Evolutionary conservation across 140 eudicot genomes (phyloP).

Genomic region (Oenanthe javanica): DNA sequence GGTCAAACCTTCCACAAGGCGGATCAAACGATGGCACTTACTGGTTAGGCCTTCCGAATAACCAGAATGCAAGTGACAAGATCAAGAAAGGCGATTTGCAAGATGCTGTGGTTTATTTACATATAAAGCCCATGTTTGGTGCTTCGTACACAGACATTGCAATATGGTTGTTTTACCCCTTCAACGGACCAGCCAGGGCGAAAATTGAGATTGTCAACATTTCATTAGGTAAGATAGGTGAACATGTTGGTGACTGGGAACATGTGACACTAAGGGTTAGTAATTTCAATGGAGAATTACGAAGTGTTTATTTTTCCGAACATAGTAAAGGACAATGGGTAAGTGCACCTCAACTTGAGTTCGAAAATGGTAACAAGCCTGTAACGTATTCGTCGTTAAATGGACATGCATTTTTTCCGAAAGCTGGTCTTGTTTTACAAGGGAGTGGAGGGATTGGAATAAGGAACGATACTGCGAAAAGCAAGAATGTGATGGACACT

Average conservation of each 20-base stretch:
- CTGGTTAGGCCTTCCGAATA: background rate
- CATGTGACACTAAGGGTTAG: slow-evolving; percentile 10
- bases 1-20: background rate
- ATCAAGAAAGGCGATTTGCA: slow-evolving; percentile 1
- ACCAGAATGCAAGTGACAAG: background rate
- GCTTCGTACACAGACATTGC: background rate
- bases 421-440: slow-evolving; percentile 24
- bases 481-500: slow-evolving; percentile 25
- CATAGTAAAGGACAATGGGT: slow-evolving; percentile 38
- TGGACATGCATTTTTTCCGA: slow-evolving; percentile 34
- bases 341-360: slow-evolving; percentile 27
- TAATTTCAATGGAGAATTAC: slow-evolving; percentile 29
- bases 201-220: background rate
- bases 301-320: slow-evolving; percentile 27
- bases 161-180: background rate
- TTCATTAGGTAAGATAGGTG: background rate
- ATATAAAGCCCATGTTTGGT: background rate
- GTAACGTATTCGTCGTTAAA: slow-evolving; percentile 32
- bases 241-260: slow-evolving; percentile 1
- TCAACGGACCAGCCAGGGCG: background rate
- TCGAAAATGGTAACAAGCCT: slow-evolving; percentile 17
- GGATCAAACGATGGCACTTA: background rate
- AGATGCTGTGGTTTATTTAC: background rate
- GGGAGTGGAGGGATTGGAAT: slow-evolving; percentile 27
- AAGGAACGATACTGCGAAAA: slow-evolving; percentile 25